phyloP scores from a whole-genome alignment of 2,329 filamentous ascomycete genomes.

The Pezicula radicicola region DNA sequence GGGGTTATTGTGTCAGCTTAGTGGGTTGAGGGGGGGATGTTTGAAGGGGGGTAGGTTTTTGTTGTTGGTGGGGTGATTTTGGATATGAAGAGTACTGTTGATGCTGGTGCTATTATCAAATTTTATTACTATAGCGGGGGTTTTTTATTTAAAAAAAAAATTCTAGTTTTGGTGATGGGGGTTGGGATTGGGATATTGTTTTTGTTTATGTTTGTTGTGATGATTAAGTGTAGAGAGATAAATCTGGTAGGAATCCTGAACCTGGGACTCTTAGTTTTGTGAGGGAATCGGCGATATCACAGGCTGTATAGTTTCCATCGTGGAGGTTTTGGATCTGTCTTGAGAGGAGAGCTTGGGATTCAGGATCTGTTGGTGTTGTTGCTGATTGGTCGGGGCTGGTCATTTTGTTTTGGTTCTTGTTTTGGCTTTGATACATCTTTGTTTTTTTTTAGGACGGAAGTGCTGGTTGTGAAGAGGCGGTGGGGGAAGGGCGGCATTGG shows the following conservation, averaged over 20 bases:
- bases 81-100: slow-evolving; percentile 61
- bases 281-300: slow-evolving; percentile 69
- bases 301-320: slow-evolving; percentile 39
- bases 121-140: too few species aligned
- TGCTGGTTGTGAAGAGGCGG: too few species aligned
- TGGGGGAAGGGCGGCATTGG: too few species aligned
- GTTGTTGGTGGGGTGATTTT: slow-evolving; percentile 43
- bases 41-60: slow-evolving; percentile 29
- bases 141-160: too few species aligned
- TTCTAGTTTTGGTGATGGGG: too few species aligned
- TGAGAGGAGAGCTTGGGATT: neutral
- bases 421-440: too few species aligned
- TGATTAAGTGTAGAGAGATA: slow-evolving; percentile 28
- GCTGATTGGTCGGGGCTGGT: neutral
- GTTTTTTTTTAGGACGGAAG: too few species aligned
- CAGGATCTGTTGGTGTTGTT: neutral
- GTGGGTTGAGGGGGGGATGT: slow-evolving; percentile 58
- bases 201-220: slow-evolving; percentile 8
- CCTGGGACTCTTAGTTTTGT: slow-evolving; percentile 65
- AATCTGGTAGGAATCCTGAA: slow-evolving; percentile 65
- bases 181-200: too few species aligned
- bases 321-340: slow-evolving; percentile 16
- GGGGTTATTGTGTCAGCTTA: slow-evolving; percentile 64
- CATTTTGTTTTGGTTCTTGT: neutral
- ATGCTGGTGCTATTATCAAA: slow-evolving; percentile 43